Percentiles rank a stretch among this genome's conserved stretches.
Conservation (phyloP, 495 filamentous ascomycete genomes). For the Cercophora samala region DNA sequence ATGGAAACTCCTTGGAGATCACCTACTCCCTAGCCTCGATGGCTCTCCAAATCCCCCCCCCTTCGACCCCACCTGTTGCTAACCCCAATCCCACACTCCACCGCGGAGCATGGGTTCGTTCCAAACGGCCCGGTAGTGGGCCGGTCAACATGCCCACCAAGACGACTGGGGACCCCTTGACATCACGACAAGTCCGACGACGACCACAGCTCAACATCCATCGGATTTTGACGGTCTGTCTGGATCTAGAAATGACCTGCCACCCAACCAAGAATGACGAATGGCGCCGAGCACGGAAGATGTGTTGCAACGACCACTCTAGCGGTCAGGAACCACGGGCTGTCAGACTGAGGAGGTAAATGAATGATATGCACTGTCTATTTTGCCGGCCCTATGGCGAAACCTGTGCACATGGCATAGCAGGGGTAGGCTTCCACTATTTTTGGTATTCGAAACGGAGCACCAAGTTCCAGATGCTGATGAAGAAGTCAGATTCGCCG, state of each 20-base stretch:
- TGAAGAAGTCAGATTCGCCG: neutral
- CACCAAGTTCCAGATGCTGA: constrained; percentile 9
- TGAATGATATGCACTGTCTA: constrained; percentile 12
- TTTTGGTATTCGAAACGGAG: constrained; percentile 23
- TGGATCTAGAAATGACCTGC: constrained; percentile 10
- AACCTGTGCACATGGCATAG: constrained; percentile 29
- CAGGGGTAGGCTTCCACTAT: constrained; percentile 23
- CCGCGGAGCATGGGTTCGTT: constrained; percentile 9
- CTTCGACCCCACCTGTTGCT: constrained; percentile 25
- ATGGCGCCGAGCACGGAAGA: constrained; percentile 16
- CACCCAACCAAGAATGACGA: constrained; percentile 18
- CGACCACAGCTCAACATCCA: constrained; percentile 4
- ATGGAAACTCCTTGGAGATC: constrained; percentile 6
- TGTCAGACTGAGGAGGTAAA: constrained; percentile 2
- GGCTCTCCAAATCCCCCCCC: constrained; percentile 28
- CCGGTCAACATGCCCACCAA: constrained; percentile 9
- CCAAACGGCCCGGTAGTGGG: constrained; percentile 26
- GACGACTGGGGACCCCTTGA: constrained; percentile 1
- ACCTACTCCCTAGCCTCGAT: neutral
- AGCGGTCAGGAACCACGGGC: neutral
- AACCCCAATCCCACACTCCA: constrained; percentile 20
- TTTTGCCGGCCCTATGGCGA: constrained; percentile 35
- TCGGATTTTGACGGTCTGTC: neutral
- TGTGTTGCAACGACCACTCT: neutral
- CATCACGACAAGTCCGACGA: neutral